Conservation (phyloP, 139 green algal species). For the Pleodorina starrii region DNA sequence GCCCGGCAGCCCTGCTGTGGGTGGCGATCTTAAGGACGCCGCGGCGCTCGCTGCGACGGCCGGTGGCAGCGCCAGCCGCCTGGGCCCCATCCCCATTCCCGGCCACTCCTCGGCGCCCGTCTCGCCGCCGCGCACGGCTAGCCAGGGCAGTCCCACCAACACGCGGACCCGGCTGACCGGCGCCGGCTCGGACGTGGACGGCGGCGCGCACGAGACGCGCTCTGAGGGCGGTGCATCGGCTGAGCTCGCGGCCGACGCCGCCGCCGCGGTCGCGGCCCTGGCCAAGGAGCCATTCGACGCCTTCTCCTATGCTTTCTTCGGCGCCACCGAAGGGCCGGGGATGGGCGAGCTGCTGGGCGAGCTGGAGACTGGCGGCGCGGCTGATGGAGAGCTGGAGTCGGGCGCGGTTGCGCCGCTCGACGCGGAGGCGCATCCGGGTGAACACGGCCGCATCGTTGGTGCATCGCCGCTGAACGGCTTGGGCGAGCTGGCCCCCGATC, state of each 20-base stretch:
- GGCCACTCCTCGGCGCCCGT: constrained; percentile 25
- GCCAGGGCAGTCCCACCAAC: constrained; percentile 16
- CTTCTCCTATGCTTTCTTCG: constrained; percentile 71
- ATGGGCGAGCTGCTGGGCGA: constrained; percentile 53
- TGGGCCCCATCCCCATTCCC: not conserved
- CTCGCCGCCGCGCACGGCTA: constrained; percentile 1
- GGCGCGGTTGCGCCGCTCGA: not conserved
- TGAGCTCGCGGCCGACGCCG: constrained; percentile 41
- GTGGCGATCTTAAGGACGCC: not conserved
- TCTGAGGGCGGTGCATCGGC: constrained; percentile 27
- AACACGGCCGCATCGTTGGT: not conserved
- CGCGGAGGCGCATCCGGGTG: not conserved
- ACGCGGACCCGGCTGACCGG: not conserved
- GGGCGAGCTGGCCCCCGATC: constrained; percentile 22
- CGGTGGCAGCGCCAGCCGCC: not conserved
- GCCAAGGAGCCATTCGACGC: constrained; percentile 54
- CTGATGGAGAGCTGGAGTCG: constrained; percentile 10
- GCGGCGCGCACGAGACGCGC: constrained; percentile 12
- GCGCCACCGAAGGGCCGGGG: constrained; percentile 25
- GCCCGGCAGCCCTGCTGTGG: constrained; percentile 16
- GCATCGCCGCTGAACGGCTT: constrained; percentile 38
- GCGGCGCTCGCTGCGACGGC: not conserved
- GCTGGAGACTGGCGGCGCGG: constrained; percentile 17
- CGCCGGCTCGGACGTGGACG: constrained; percentile 11
- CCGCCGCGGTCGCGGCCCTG: constrained; percentile 35